Conservation (phyloP, 345 rosid species). For the Fremontodendron californicum region DNA sequence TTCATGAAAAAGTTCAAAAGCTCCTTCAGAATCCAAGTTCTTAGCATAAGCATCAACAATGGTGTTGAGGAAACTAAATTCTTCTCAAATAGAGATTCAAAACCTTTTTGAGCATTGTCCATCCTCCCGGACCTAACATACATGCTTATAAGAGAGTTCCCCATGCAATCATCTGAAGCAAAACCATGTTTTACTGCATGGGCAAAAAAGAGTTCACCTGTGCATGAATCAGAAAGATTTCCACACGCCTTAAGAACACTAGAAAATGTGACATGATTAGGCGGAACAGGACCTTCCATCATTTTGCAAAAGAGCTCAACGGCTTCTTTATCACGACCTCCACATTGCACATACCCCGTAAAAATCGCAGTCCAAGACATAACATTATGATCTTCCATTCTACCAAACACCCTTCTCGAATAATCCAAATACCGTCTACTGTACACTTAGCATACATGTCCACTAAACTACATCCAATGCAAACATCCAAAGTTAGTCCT, state of each 20-base stretch:
- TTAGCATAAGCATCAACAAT: conserved; percentile 53
- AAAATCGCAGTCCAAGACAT: conserved; percentile 75
- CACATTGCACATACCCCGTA: conserved; percentile 44
- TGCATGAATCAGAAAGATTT: conserved; percentile 34
- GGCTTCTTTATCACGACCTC: conserved; percentile 41
- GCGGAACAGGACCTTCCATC: conserved; percentile 43
- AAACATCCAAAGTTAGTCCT: conserved; percentile 42
- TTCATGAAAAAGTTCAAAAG: conserved; percentile 42
- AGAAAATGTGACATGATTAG: conserved; percentile 66
- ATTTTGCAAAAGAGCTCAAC: conserved; percentile 45
- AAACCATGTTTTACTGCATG: conserved; percentile 51
- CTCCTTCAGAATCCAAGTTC: conserved; percentile 38
- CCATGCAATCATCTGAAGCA: conserved; percentile 48
- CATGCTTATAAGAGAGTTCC: conserved; percentile 67
- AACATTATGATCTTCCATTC: conserved; percentile 52
- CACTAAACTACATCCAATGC: conserved; percentile 65
- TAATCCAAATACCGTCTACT: conserved; percentile 41
- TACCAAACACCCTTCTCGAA: conserved; percentile 57
- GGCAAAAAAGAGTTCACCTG: conserved; percentile 47
- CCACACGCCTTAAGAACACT: conserved; percentile 62
- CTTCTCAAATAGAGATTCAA: conserved; percentile 53
- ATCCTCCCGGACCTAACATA: conserved; percentile 50
- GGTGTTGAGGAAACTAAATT: conserved; percentile 54
- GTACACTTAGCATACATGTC: conserved; percentile 72
- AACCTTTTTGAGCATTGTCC: conserved; percentile 63